phyloP scores from a whole-genome alignment of 1,284 basidiomycete species.

The Moniliophthora roreri region DNA sequence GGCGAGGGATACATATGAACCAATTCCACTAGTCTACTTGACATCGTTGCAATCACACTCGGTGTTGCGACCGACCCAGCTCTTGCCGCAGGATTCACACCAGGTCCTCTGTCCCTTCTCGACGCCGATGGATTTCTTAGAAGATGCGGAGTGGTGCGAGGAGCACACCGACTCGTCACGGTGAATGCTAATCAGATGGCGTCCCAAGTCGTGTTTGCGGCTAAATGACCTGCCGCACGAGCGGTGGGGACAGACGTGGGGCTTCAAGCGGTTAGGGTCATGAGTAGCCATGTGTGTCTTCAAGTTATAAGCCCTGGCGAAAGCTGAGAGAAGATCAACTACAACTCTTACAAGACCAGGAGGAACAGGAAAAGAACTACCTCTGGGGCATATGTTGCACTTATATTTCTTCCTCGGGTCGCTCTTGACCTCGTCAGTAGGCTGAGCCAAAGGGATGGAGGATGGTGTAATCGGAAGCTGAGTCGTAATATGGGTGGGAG shows the following conservation, averaged over 20 bases:
- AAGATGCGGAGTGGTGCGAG: conserved; percentile 35
- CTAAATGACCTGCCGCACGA: conserved; percentile 85
- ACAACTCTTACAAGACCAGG: conserved; percentile 1
- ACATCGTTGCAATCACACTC: conserved; percentile 66
- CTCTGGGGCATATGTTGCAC: conserved; percentile 69
- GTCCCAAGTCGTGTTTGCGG: conserved; percentile 86
- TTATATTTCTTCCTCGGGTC: conserved; percentile 77
- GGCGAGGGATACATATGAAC: not conserved
- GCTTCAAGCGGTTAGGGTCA: conserved; percentile 84
- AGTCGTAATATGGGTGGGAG: conserved; percentile 55
- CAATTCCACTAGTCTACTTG: conserved; percentile 45
- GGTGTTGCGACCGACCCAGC: conserved; percentile 55
- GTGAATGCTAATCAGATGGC: conserved; percentile 85
- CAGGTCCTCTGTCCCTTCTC: conserved; percentile 59
- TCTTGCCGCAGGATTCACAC: conserved; percentile 76
- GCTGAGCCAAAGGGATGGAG: conserved; percentile 41
- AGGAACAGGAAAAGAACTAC: conserved; percentile 36
- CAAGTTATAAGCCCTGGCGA: conserved; percentile 87
- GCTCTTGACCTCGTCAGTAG: conserved; percentile 42
- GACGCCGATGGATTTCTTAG: conserved; percentile 58
- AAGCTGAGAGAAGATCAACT: conserved; percentile 47
- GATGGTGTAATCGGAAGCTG: conserved; percentile 43
- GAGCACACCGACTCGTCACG: conserved; percentile 57
- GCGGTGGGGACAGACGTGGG: conserved; percentile 78
- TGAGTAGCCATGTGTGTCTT: conserved; percentile 91